Percentiles rank a stretch among this genome's conserved stretches.
Evolutionary conservation across 1,284 basidiomycete genomes (phyloP).

Genomic region (Coniferiporia sulphurascens): DNA sequence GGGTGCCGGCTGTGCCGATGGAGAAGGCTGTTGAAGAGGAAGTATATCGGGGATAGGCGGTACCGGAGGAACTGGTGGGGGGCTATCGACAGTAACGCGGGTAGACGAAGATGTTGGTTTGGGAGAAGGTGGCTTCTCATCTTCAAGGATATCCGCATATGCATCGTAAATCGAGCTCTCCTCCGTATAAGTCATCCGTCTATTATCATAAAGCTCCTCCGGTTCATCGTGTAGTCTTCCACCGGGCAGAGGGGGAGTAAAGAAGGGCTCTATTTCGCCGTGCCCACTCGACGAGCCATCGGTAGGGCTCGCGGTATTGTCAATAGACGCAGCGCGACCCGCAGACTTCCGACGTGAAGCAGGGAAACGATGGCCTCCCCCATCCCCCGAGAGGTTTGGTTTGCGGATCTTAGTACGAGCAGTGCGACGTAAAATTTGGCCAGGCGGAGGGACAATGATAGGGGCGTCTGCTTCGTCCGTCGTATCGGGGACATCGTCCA

Average conservation of each 20-base stretch:
- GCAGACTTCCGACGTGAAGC: conserved; percentile 45
- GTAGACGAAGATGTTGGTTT: conserved; percentile 26
- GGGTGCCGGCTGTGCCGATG: conserved; percentile 30
- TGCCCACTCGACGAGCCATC: conserved; percentile 70
- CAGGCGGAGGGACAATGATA: conserved; percentile 84
- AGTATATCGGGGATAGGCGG: conserved; percentile 7
- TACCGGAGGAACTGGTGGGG: conserved; percentile 1
- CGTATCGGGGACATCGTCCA: conserved; percentile 61
- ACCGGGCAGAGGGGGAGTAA: conserved; percentile 7
- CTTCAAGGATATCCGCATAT: conserved; percentile 57
- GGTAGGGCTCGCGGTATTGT: conserved; percentile 42
- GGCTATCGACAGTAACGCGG: conserved; percentile 26
- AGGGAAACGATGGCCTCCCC: conserved; percentile 76
- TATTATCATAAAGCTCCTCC: conserved; percentile 26
- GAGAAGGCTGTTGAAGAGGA: conserved; percentile 9
- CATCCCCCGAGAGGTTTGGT: conserved; percentile 69
- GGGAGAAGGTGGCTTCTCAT: conserved; percentile 38
- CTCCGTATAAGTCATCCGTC: conserved; percentile 71
- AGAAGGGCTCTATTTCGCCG: conserved; percentile 39
- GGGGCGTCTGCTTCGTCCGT: conserved; percentile 82
- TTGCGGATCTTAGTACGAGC: conserved; percentile 96
- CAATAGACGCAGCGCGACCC: conserved; percentile 28
- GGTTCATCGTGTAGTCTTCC: conserved; percentile 6
- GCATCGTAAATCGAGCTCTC: conserved; percentile 80
- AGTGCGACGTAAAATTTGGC: conserved; percentile 85